Base-by-base conservation (phyloP, 2,329 filamentous ascomycete genomes). In the Lizonia empirigonia region DNA sequence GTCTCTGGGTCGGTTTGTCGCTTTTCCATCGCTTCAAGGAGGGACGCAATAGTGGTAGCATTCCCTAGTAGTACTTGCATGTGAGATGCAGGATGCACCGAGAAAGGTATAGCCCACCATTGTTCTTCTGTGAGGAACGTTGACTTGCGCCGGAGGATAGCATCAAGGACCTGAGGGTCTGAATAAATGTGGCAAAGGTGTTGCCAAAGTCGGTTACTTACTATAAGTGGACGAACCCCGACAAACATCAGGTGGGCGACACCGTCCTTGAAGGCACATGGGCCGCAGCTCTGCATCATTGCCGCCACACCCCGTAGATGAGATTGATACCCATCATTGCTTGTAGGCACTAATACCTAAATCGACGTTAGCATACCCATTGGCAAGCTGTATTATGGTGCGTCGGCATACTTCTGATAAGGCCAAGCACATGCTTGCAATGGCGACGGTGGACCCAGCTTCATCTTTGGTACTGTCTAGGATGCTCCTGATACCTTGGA, bases 391-490 rank as follows among this genome's bases (percentile, higher is more conserved):
- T 8, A 34, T 19, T 7, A 12, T 27, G 20, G 22, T 8, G 6
- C 9, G 13, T 15, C 9, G 29, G 16, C 16, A 33, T 41, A 48
- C 44, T 30, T 48, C 44, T 29, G 44, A 48, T 18, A 48, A 22
- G 1, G 44, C 44, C 9, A 48, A n/a, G 19, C 44, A 48, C 44
- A 48, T 48, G 18, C 44, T 30, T 10, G 44, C 44, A 22, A 48
- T 48, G 5, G 44, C 36, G 6, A 48, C 44, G 18, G 44, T 48
- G 6, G 44, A 22, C n/a, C 37, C 44, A 20, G 41, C 36, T 2
- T 29, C 4, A 5, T 27, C 30, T 7, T 9, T 23, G 13, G 32
- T 13, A 7, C 23, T 29, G 1, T 48, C 30, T 12, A 48, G 23
- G n/a, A 41, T 18, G n/a, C 37, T 13, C n/a, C 45, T 15, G 15